Evolutionary conservation across 345 rosid species (phyloP).

Genomic region (Rhodomyrtus tomentosa): DNA sequence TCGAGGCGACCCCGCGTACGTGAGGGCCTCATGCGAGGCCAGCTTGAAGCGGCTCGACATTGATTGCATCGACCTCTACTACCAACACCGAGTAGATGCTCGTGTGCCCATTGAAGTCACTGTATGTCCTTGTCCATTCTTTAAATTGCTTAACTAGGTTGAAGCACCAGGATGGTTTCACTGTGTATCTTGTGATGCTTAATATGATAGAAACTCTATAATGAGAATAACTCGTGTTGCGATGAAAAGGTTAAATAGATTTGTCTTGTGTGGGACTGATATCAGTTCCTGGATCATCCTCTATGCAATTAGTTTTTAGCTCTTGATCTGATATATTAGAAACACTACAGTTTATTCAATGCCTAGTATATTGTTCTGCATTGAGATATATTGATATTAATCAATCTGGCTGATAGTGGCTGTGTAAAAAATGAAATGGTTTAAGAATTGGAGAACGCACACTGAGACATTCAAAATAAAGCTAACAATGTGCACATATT

Average conservation of each 20-base stretch:
- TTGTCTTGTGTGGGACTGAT: not conserved
- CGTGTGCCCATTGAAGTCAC: constrained; percentile 11
- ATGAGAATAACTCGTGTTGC: not conserved
- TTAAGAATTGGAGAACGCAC: constrained; percentile 60
- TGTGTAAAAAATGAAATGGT: constrained; percentile 3
- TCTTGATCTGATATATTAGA: not conserved
- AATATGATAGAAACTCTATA: not conserved
- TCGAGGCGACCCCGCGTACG: constrained; percentile 47
- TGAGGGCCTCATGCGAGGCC: constrained; percentile 40
- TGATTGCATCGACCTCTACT: not conserved
- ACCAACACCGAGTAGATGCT: not conserved
- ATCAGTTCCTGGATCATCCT: not conserved
- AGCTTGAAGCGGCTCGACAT: constrained; percentile 50
- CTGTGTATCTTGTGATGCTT: not conserved
- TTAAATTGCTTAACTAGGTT: not conserved
- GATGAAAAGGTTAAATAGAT: not conserved
- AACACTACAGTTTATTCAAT: not conserved
- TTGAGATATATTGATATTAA: not conserved
- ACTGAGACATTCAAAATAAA: constrained; percentile 19
- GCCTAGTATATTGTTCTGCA: not conserved
- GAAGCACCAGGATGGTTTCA: not conserved
- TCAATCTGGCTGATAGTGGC: not conserved
- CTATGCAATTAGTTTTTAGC: not conserved
- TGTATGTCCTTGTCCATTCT: constrained; percentile 7
- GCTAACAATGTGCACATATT: not conserved